Base-by-base conservation (phyloP, 768 basidiomycete species). In the Paxillus ammoniavirescens region DNA sequence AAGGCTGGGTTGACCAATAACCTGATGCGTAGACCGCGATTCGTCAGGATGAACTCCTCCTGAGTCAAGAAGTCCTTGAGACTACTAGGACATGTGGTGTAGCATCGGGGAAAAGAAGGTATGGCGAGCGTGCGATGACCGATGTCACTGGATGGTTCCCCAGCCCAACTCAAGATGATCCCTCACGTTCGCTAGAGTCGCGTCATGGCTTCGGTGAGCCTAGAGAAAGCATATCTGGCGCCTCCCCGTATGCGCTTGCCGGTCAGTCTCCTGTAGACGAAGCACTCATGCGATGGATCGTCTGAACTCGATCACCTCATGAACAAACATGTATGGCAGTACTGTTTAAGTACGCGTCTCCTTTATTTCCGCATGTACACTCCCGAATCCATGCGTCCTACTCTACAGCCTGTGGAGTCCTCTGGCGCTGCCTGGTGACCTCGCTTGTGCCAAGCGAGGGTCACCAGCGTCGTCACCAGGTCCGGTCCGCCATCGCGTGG, bases 281-380 rank as follows among this genome's bases (percentile, higher is more conserved):
- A 70, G 50, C 81, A 84, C 62, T 80, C 80, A 0, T 87, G 85
- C 63, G 83, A 84, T 51, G 82, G 81, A 5, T 72, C 79, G 13
- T 72, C 72, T 2, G 84, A 86, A 59, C 72, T 86, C 8, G 73
- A 77, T 4, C 67, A 76, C 48, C 54, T 83, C 42, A 82, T 84
- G 80, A 63, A 69, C 33, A 57, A 72, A 58, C 67, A 73, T n/a
- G 84, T 83, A 5, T 87, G 86, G 86, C 82, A 80, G 55, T 75
- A 77, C 49, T 87, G 86, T 62, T 82, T 85, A 55, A 81, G 85
- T 72, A 58, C 47, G 73, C 57, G 12, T 15, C 36, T 50, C 23
- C 23, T 26, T 35, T 15, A 1, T 35, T 17, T 12, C 5, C 10
- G 42, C 23, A 13, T 43, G 13, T n/a, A 12, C 5, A 14, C 14